Percentiles rank a stretch among this genome's conserved stretches.
Conservation (phyloP, 164 flowering plant genomes). For the Dillenia turbinata region DNA sequence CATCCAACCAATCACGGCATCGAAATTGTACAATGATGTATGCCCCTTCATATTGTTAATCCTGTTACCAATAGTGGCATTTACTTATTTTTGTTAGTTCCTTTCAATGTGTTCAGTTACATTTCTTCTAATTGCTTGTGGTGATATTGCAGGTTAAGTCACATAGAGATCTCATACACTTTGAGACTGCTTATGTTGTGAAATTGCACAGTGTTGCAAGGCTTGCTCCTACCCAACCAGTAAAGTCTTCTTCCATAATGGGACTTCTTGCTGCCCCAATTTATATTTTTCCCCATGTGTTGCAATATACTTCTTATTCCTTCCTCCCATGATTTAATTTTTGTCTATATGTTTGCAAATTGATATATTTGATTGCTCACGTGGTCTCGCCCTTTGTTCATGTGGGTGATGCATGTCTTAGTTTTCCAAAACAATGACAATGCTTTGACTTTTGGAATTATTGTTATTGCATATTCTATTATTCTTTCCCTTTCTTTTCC, state of each 20-base stretch:
- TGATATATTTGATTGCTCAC: too few relatives aligned
- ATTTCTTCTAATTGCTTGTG: conserved; percentile 4
- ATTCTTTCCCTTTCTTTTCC: not conserved
- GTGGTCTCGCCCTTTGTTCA: too few relatives aligned
- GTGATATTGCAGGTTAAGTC: conserved; percentile 65
- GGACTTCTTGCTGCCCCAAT: too few relatives aligned
- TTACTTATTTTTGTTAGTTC: not conserved
- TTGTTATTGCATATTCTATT: not conserved
- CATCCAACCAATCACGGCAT: conserved; percentile 87
- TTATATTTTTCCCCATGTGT: too few relatives aligned
- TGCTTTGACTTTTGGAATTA: too few relatives aligned
- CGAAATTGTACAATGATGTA: conserved; percentile 91
- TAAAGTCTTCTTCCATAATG: conserved; percentile 25
- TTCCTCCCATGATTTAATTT: too few relatives aligned
- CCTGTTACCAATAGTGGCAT: too few relatives aligned
- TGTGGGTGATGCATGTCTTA: too few relatives aligned
- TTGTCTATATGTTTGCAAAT: too few relatives aligned
- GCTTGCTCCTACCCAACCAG: conserved; percentile 87
- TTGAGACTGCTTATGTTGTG: conserved; percentile 99
- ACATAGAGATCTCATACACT: conserved; percentile 81
- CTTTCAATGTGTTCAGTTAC: too few relatives aligned
- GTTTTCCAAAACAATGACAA: too few relatives aligned
- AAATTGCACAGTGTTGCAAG: conserved; percentile 85
- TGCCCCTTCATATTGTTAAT: conserved; percentile 6
- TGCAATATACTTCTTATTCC: too few relatives aligned